Conservation (phyloP, 75 land plant species). For the Pinus tabuliformis region DNA sequence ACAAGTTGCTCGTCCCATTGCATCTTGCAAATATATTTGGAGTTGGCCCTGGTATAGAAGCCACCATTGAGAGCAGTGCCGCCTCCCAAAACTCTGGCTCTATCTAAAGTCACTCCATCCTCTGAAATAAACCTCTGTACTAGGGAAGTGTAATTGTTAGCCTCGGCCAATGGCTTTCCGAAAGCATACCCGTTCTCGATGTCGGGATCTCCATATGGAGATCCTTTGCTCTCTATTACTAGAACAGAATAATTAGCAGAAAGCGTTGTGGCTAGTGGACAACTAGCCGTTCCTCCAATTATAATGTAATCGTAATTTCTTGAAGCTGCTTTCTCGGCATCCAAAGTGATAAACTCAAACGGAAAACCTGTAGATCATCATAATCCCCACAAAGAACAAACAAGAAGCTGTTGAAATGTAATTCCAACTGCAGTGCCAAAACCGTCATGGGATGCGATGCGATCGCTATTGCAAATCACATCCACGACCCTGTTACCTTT, state of each 20-base stretch:
- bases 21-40: slow-evolving; percentile 10
- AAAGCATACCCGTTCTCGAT: slow-evolving; percentile 18
- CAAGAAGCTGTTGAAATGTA: too few species aligned
- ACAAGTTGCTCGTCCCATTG: neutral
- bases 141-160: slow-evolving; percentile 12
- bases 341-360: too few species aligned
- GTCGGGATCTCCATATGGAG: slow-evolving; percentile 31
- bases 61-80: slow-evolving; percentile 27
- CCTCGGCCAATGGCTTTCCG: slow-evolving; percentile 13
- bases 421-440: too few species aligned
- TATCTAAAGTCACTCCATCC: slow-evolving; percentile 26
- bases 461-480: too few species aligned
- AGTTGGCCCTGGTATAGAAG: slow-evolving; percentile 34
- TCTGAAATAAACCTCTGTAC: slow-evolving; percentile 30
- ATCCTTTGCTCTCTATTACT: slow-evolving; percentile 33
- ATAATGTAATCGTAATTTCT: too few species aligned
- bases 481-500: too few species aligned
- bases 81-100: slow-evolving; percentile 43
- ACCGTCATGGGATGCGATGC: too few species aligned
- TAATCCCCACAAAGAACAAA: too few species aligned
- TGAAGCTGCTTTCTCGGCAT: too few species aligned
- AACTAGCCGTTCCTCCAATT: too few species aligned
- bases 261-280: slow-evolving; percentile 16
- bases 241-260: slow-evolving; percentile 22
- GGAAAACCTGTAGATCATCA: too few species aligned